Conservation (phyloP, 1,284 basidiomycete species). For the Malassezia brasiliensis region DNA sequence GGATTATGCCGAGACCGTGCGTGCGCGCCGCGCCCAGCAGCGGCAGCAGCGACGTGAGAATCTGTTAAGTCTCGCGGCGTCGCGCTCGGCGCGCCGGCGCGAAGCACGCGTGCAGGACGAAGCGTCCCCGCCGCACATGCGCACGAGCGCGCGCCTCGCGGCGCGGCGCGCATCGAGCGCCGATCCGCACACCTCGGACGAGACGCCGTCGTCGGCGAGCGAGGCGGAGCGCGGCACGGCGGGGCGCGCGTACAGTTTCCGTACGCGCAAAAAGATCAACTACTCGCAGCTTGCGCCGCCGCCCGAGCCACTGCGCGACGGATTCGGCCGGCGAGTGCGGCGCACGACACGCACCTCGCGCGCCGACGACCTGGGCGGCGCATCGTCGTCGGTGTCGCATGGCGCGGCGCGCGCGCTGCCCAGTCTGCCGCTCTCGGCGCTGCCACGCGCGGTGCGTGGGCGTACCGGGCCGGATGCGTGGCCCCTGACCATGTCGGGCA, state of each 20-base stretch:
- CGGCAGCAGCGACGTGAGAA: conserved; percentile 14
- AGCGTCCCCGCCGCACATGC: not conserved
- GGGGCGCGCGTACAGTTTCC: conserved; percentile 35
- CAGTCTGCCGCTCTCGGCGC: conserved; percentile 19
- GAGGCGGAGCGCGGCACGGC: conserved; percentile 30
- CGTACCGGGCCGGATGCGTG: conserved; percentile 6
- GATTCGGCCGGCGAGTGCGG: conserved; percentile 33
- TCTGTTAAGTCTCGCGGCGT: conserved; percentile 18
- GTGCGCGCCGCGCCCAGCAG: conserved; percentile 9
- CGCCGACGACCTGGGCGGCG: conserved; percentile 6
- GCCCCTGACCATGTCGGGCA: conserved; percentile 39
- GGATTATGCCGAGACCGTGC: conserved; percentile 19
- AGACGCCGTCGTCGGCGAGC: conserved; percentile 20
- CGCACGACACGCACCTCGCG: conserved; percentile 9
- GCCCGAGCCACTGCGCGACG: conserved; percentile 29
- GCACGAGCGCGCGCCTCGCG: not conserved
- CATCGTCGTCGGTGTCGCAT: conserved; percentile 1
- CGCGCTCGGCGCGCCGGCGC: conserved; percentile 16
- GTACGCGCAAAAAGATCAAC: conserved; percentile 44
- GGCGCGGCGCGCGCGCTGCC: conserved; percentile 18
- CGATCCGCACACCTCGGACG: conserved; percentile 23
- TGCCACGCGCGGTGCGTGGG: conserved; percentile 30
- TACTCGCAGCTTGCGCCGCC: conserved; percentile 41
- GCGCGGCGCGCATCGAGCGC: conserved; percentile 8
- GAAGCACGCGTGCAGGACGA: conserved; percentile 10